Evolutionary conservation across 2,329 filamentous ascomycete genomes (phyloP).

Genomic region (Trichoderma sp.): DNA sequence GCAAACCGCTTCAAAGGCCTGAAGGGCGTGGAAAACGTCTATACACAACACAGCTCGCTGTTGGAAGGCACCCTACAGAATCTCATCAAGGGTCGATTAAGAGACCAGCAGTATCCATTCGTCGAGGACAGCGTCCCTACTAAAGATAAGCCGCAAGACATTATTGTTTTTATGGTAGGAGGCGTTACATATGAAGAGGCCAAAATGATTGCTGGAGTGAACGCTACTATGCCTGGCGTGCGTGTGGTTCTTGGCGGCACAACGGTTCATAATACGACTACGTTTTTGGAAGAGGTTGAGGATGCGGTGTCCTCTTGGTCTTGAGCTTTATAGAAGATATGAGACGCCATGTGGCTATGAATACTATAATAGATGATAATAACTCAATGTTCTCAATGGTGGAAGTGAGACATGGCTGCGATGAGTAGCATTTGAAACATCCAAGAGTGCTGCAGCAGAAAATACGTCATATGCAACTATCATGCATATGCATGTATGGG

Average conservation of each 20-base stretch:
- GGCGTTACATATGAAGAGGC: conserved; percentile 96
- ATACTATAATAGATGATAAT: conserved; percentile 1
- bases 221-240: conserved; percentile 85
- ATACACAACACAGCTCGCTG: conserved; percentile 92
- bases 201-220: conserved; percentile 93
- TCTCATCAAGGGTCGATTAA: conserved; percentile 86
- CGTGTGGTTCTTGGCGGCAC: conserved; percentile 90
- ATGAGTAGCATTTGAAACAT: background rate
- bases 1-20: conserved; percentile 88
- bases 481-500: background rate
- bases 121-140: conserved; percentile 86
- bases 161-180: conserved; percentile 92
- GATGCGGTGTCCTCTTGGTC: conserved; percentile 88
- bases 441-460: background rate
- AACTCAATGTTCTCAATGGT: background rate
- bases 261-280: conserved; percentile 81
- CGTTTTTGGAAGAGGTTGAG: conserved; percentile 89
- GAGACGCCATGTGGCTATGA: background rate
- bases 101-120: conserved; percentile 89
- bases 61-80: conserved; percentile 88
- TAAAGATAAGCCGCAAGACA: conserved; percentile 93
- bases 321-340: conserved; percentile 49
- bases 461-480: conserved; percentile 22
- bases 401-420: background rate
- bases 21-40: conserved; percentile 98